phyloP scores from a whole-genome alignment of 768 basidiomycete species.

The Chiua virens region DNA sequence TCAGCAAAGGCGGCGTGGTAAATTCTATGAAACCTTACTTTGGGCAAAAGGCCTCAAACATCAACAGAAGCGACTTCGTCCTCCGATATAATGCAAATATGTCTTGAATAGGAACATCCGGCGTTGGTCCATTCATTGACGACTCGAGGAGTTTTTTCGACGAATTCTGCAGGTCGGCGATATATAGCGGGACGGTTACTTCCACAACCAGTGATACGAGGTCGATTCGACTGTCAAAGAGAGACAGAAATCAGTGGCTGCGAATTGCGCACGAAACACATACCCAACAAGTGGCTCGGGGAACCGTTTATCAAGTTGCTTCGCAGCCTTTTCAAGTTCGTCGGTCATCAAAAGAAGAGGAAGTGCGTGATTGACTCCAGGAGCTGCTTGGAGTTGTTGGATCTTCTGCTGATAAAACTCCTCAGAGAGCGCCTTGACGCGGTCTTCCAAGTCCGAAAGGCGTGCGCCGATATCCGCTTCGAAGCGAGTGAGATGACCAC shows the following conservation, averaged over 20 bases:
- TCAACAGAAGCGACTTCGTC: slow-evolving; percentile 69
- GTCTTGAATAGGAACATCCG: slow-evolving; percentile 87
- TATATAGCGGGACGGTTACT: slow-evolving; percentile 60
- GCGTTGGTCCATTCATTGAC: slow-evolving; percentile 83
- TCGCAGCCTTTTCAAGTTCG: slow-evolving; percentile 85
- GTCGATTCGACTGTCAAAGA: slow-evolving; percentile 59
- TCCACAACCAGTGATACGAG: slow-evolving; percentile 75
- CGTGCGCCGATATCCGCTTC: slow-evolving; percentile 72
- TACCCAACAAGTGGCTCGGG: slow-evolving; percentile 80
- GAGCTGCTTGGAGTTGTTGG: slow-evolving; percentile 60
- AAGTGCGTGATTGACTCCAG: slow-evolving; percentile 79
- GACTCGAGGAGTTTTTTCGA: slow-evolving; percentile 78
- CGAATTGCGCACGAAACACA: slow-evolving; percentile 17
- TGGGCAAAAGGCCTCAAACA: slow-evolving; percentile 80
- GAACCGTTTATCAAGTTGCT: slow-evolving; percentile 84
- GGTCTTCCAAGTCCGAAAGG: slow-evolving; percentile 64
- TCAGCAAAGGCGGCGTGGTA: slow-evolving; percentile 1
- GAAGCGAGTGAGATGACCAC: slow-evolving; percentile 68
- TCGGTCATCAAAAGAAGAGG: slow-evolving; percentile 83
- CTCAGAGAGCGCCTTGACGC: slow-evolving; percentile 56
- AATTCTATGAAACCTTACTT: slow-evolving; percentile 48
- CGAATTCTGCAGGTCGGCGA: slow-evolving; percentile 65
- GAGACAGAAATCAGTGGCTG: background rate
- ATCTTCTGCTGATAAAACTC: slow-evolving; percentile 64
- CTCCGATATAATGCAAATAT: slow-evolving; percentile 85